Evolutionary conservation across 495 filamentous ascomycete genomes (phyloP).

Genomic region (Ramalina intermedia): DNA sequence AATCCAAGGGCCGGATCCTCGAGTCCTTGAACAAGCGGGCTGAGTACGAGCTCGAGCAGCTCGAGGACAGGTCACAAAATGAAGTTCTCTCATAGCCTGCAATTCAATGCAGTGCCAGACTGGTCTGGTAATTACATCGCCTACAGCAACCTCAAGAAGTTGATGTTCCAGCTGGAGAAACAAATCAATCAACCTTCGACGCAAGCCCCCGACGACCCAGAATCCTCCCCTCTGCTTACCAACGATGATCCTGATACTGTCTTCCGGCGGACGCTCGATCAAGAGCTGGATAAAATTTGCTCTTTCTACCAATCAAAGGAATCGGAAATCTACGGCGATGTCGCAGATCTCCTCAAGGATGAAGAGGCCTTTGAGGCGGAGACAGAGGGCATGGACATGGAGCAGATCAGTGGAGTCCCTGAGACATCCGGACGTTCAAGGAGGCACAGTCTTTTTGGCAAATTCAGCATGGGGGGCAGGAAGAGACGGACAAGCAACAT

Average conservation of each 20-base stretch:
- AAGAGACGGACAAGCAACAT: conserved; percentile 33
- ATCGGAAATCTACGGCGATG: conserved; percentile 65
- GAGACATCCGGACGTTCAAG: conserved; percentile 30
- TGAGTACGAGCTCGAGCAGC: conserved; percentile 13
- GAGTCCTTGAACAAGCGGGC: neutral
- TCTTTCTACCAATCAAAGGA: conserved; percentile 84
- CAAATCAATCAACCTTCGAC: conserved; percentile 37
- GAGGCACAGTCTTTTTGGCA: conserved; percentile 30
- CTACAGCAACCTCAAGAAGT: conserved; percentile 97
- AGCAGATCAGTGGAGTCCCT: conserved; percentile 35
- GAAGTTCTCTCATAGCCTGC: conserved; percentile 99
- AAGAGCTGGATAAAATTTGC: conserved; percentile 84
- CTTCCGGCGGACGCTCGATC: conserved; percentile 69
- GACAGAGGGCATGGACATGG: conserved; percentile 39
- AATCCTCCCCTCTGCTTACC: conserved; percentile 70
- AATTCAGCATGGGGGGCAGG: conserved; percentile 22
- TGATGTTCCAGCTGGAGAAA: conserved; percentile 95
- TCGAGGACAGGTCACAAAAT: conserved; percentile 43
- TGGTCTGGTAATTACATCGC: conserved; percentile 97
- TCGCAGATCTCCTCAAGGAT: conserved; percentile 61
- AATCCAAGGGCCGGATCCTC: neutral
- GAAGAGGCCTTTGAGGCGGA: conserved; percentile 56
- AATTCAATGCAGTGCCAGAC: conserved; percentile 98
- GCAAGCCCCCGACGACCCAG: conserved; percentile 43
- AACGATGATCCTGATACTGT: conserved; percentile 54